Percentiles rank a stretch among this genome's conserved stretches.
These are phyloP conservation scores for Acrasis kona DNA, from an alignment of 78 protist species.

Conservation along the genomic window DNA sequence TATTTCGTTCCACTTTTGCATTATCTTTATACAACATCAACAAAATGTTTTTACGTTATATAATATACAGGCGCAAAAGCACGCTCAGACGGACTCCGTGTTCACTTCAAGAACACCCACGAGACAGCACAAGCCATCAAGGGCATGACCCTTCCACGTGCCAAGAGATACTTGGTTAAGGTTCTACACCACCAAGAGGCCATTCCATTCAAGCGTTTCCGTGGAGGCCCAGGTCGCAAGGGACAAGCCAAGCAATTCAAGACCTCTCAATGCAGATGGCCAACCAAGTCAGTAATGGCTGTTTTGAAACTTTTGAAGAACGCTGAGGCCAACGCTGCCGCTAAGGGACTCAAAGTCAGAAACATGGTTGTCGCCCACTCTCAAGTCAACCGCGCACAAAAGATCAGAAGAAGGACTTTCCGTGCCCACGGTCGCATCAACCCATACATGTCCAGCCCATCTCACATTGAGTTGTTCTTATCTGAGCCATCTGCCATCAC, in stretches of 20 bases:
- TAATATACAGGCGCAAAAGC: slow-evolving; percentile 69
- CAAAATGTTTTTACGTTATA: too few species aligned
- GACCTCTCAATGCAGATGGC: slow-evolving; percentile 83
- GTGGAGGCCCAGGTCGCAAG: slow-evolving; percentile 75
- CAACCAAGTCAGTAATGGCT: slow-evolving; percentile 73
- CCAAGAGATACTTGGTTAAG: slow-evolving; percentile 64
- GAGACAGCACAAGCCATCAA: slow-evolving; percentile 55
- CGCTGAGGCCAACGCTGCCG: slow-evolving; percentile 82
- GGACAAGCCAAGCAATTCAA: slow-evolving; percentile 70
- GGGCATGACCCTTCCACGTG: slow-evolving; percentile 66
- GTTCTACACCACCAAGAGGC: slow-evolving; percentile 71
- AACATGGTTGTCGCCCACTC: slow-evolving; percentile 60
- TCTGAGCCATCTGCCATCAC: neutral
- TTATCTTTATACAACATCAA: too few species aligned
- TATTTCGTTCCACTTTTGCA: too few species aligned
- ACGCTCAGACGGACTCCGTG: slow-evolving; percentile 78
- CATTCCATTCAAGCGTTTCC: slow-evolving; percentile 86
- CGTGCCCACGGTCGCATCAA: slow-evolving; percentile 97
- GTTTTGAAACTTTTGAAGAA: slow-evolving; percentile 69
- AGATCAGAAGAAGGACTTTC: slow-evolving; percentile 86
- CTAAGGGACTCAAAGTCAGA: slow-evolving; percentile 57
- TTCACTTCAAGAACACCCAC: slow-evolving; percentile 87
- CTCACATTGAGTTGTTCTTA: slow-evolving; percentile 78
- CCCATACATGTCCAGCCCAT: slow-evolving; percentile 85
- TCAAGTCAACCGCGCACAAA: slow-evolving; percentile 80